phyloP scores from a whole-genome alignment of 2,329 filamentous ascomycete species.

The Fusarium albosuccineum region DNA sequence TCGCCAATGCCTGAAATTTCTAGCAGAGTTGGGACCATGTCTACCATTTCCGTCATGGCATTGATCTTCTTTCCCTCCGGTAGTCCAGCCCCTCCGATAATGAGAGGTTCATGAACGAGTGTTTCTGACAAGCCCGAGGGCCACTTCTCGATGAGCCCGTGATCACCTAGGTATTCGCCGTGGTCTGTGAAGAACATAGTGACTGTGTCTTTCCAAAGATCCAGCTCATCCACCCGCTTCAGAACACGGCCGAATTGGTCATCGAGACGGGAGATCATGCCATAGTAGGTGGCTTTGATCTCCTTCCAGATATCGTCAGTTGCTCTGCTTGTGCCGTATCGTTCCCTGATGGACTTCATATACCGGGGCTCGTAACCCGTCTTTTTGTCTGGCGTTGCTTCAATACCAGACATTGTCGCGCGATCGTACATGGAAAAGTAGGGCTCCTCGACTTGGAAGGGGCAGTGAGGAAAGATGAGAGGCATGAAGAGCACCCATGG shows the following conservation, averaged over 20 bases:
- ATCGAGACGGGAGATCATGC: slow-evolving; percentile 61
- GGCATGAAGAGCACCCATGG: slow-evolving; percentile 60
- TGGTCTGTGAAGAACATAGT: slow-evolving; percentile 61
- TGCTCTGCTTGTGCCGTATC: slow-evolving; percentile 55
- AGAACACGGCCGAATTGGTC: slow-evolving; percentile 60
- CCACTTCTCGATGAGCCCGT: slow-evolving; percentile 64
- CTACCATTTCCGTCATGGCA: slow-evolving; percentile 60
- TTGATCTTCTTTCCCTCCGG: slow-evolving; percentile 50
- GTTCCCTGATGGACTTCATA: slow-evolving; percentile 54
- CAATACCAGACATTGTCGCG: slow-evolving; percentile 36
- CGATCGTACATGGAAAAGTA: slow-evolving; percentile 62
- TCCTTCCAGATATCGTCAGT: slow-evolving; percentile 59
- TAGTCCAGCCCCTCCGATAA: slow-evolving; percentile 57
- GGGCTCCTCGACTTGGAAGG: slow-evolving; percentile 62
- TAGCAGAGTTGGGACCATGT: slow-evolving; percentile 59
- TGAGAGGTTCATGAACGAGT: slow-evolving; percentile 58
- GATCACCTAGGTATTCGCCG: slow-evolving; percentile 61
- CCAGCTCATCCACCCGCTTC: slow-evolving; percentile 49
- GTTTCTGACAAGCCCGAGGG: slow-evolving; percentile 58
- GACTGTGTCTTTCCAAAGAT: slow-evolving; percentile 55
- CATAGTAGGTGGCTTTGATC: slow-evolving; percentile 60
- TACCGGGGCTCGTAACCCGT: slow-evolving; percentile 60
- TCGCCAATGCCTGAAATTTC: slow-evolving; percentile 55
- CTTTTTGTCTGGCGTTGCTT: slow-evolving; percentile 36
- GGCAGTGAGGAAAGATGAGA: slow-evolving; percentile 60